These are phyloP conservation scores for Coemansia sp. DNA, from an alignment of 192 early-diverging fungal species.

Conservation along the genomic window DNA sequence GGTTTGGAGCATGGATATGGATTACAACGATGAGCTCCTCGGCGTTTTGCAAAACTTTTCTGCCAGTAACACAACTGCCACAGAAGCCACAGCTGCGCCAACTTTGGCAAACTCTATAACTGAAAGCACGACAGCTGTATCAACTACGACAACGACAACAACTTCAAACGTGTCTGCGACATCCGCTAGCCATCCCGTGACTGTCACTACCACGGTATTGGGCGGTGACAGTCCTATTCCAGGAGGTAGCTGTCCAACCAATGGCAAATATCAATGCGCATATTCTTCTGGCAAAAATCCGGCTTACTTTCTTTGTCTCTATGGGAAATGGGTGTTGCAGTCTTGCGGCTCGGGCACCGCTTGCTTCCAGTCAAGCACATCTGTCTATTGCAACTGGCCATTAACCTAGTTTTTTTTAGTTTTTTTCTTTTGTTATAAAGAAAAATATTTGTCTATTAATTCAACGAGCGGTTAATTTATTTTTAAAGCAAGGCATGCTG, in stretches of 20 bases:
- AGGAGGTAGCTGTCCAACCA: slow-evolving; percentile 7
- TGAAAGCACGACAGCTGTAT: no score
- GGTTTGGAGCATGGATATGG: slow-evolving; percentile 68
- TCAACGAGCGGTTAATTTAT: neutral
- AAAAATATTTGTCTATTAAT: neutral
- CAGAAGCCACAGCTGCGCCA: no score
- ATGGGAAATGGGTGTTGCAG: slow-evolving; percentile 13
- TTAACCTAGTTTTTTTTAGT: slow-evolving; percentile 1
- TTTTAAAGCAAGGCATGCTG: neutral
- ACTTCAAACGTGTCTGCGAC: neutral
- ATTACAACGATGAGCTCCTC: slow-evolving; percentile 60
- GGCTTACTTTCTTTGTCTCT: slow-evolving; percentile 15
- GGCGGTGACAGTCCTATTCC: slow-evolving; percentile 7
- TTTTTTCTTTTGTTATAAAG: neutral
- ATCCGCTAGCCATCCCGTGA: neutral
- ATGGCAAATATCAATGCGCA: slow-evolving; percentile 16
- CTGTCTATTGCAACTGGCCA: slow-evolving; percentile 19
- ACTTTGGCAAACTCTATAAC: no score
- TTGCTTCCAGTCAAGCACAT: slow-evolving; percentile 19
- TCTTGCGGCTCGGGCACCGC: slow-evolving; percentile 20
- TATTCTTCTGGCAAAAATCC: slow-evolving; percentile 12
- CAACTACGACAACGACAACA: neutral
- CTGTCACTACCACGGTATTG: neutral
- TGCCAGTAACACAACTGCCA: slow-evolving; percentile 1
- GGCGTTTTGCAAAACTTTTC: slow-evolving; percentile 13